Base-by-base conservation (phyloP, 2,329 filamentous ascomycete species). In the Blastomyces parvus region DNA sequence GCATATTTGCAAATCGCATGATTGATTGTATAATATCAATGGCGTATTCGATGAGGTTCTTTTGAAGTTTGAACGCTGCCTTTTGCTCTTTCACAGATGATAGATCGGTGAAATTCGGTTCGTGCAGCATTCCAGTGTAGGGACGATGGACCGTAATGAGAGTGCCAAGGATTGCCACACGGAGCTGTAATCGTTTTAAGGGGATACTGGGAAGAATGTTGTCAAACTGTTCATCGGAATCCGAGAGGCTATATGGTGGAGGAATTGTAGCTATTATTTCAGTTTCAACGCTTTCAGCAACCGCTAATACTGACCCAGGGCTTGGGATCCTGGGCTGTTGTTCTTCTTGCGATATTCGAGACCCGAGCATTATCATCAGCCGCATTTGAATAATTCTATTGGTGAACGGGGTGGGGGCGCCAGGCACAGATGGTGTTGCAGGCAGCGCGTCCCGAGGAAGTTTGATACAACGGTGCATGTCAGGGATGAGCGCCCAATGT, bases 321-420 rank as follows among this genome's bases (percentile, higher is more conserved):
- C 19, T 36, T 27, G 42, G 58, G n/a, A 48, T 5, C 17, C 17
- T 59, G 14, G 25, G 38, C 42, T 59, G 36, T 30, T 46, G 22
- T 36, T 59, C 58, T 59, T 50, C 40, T 33, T 25, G 11, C 2
- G 13, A 27, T 11, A n/a, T 48, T 22, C 1, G 14, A n/a, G 42
- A 33, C 7, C 19, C 36, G 2, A 46, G 58, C 8, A 48, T 17
- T 36, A 11, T 59, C 40, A 42, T 17, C 6, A 59, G 42, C 22
- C n/a, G 40, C 58, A 59, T 59, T 22, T 59, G 58, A 22, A 59
- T 59, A 48, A 59, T 59, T 59, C 58, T 46, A 59, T 59, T 27
- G 25, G 58, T 59, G 9, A 59, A 59, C 2, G 58, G 42, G 8
- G 58, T 59, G 5, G 58, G 58, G 7, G 58, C 58, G 17, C 58